Evolutionary conservation across 768 basidiomycete species (phyloP).

Genomic region (Mrakia gelida): DNA sequence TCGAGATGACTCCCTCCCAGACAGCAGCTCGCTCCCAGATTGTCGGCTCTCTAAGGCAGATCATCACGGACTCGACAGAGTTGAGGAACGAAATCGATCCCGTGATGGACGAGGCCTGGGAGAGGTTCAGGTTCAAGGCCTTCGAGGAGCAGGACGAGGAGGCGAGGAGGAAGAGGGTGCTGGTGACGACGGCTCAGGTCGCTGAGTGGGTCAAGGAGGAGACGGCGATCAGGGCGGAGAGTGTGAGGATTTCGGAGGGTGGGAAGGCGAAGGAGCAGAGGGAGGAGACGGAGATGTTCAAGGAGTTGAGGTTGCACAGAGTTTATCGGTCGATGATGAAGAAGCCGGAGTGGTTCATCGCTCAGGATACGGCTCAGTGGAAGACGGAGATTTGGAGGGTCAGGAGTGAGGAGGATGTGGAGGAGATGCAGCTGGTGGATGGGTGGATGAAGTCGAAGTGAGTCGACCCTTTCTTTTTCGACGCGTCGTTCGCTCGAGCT

Average conservation of each 20-base stretch:
- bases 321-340: constrained; percentile 41
- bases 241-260: not conserved
- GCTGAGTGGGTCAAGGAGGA: constrained; percentile 49
- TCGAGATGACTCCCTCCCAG: constrained; percentile 41
- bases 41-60: constrained; percentile 54
- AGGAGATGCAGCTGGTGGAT: constrained; percentile 54
- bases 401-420: constrained; percentile 44
- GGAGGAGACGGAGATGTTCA: constrained; percentile 7
- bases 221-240: constrained; percentile 49
- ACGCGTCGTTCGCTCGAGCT: not conserved
- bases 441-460: constrained; percentile 51
- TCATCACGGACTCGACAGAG: not conserved
- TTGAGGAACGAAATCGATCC: not conserved
- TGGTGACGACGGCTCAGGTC: not conserved
- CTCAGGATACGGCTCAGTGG: constrained; percentile 59
- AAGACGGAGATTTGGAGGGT: constrained; percentile 58
- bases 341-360: constrained; percentile 38
- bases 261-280: not conserved
- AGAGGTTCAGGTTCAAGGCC: not conserved
- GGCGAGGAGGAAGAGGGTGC: not conserved
- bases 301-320: constrained; percentile 33
- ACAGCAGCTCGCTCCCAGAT: constrained; percentile 62
- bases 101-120: constrained; percentile 20
- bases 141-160: not conserved
- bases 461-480: constrained; percentile 25